phyloP scores from a whole-genome alignment of 495 filamentous ascomycete genomes.

The Tuber calosporum region DNA sequence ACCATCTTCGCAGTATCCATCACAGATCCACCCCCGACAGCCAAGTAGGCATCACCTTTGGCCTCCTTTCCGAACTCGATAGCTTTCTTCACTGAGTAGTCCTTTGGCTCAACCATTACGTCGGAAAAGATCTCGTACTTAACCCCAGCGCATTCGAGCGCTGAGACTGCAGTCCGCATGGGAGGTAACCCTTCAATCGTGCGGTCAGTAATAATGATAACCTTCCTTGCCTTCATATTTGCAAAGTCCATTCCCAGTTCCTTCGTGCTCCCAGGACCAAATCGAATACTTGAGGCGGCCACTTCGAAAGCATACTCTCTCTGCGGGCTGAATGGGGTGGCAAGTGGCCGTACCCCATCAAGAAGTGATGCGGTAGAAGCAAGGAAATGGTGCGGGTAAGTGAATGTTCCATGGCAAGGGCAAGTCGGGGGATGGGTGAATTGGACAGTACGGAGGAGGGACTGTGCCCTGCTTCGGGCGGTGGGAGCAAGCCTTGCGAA shows the following conservation, averaged over 20 bases:
- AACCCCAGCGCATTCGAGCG: conserved; percentile 66
- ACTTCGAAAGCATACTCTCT: conserved; percentile 99
- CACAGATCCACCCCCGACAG: conserved; percentile 80
- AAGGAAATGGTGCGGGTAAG: conserved; percentile 55
- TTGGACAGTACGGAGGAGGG: conserved; percentile 79
- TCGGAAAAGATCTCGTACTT: conserved; percentile 72
- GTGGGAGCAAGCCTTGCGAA: conserved; percentile 45
- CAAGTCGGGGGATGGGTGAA: conserved; percentile 83
- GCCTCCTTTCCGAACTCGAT: conserved; percentile 69
- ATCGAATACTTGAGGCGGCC: conserved; percentile 88
- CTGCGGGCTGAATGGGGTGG: conserved; percentile 43
- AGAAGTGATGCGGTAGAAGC: conserved; percentile 46
- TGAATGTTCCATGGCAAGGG: conserved; percentile 84
- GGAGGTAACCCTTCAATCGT: conserved; percentile 72
- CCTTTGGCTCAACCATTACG: conserved; percentile 81
- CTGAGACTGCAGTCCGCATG: conserved; percentile 76
- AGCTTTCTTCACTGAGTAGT: conserved; percentile 73
- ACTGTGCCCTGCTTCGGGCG: conserved; percentile 67
- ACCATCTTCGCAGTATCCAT: conserved; percentile 98
- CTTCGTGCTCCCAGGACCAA: conserved; percentile 84
- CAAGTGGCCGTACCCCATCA: conserved; percentile 19
- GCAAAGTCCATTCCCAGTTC: conserved; percentile 98
- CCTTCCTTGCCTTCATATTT: conserved; percentile 78
- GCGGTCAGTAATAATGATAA: conserved; percentile 82
- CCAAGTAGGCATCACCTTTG: conserved; percentile 68